phyloP scores from a whole-genome alignment of 2,329 filamentous ascomycete genomes.

The Aspergillus novofumigatus region DNA sequence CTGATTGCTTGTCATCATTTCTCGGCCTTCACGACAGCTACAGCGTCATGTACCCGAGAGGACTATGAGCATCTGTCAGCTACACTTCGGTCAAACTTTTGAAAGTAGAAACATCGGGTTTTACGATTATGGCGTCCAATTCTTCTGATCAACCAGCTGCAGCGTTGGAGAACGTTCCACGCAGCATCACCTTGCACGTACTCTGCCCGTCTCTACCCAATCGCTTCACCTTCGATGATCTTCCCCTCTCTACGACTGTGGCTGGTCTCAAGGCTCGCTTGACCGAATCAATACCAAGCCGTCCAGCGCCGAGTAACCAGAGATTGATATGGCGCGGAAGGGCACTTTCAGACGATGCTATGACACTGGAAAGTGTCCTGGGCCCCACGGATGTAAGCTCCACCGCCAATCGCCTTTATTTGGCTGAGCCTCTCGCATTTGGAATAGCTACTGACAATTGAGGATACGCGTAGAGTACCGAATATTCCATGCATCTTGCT shows the following conservation, averaged over 20 bases:
- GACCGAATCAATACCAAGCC: slow-evolving; percentile 44
- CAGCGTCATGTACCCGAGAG: background rate
- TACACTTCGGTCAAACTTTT: background rate
- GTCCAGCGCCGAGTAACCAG: slow-evolving; percentile 46
- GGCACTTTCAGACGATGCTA: slow-evolving; percentile 47
- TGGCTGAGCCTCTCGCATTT: background rate
- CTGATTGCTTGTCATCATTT: background rate
- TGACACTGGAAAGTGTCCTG: slow-evolving; percentile 48
- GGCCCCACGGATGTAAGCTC: slow-evolving; percentile 47
- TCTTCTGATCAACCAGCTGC: background rate
- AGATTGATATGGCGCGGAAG: slow-evolving; percentile 57
- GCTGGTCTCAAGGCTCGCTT: slow-evolving; percentile 52
- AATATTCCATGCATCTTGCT: slow-evolving; percentile 39
- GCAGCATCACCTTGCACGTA: slow-evolving; percentile 33
- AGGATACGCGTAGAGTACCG: slow-evolving; percentile 15
- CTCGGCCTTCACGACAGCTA: background rate
- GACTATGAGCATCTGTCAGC: background rate
- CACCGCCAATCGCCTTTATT: background rate
- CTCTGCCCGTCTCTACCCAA: slow-evolving; percentile 39
- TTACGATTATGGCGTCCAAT: slow-evolving; percentile 8
- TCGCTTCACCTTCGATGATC: slow-evolving; percentile 34
- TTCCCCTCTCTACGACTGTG: slow-evolving; percentile 44
- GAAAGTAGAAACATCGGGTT: background rate
- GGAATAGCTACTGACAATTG: slow-evolving; percentile 2
- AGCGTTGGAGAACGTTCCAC: background rate